Evolutionary conservation across 768 basidiomycete genomes (phyloP).

Genomic region (Rhizopogon vesiculosus): DNA sequence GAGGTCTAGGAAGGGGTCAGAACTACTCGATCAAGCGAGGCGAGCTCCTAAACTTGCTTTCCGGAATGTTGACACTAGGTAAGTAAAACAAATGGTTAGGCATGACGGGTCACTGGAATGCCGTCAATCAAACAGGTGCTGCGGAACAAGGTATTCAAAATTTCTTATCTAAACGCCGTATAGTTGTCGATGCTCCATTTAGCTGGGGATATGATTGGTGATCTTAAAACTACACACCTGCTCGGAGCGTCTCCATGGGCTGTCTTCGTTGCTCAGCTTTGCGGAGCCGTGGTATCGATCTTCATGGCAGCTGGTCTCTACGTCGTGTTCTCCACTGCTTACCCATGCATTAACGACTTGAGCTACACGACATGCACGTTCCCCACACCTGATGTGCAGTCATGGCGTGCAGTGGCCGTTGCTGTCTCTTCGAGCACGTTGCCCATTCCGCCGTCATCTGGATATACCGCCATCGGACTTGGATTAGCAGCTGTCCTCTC

Average conservation of each 20-base stretch:
- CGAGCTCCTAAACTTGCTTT: conserved; percentile 4
- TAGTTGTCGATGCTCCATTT: neutral
- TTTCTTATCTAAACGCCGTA: neutral
- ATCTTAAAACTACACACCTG: conserved; percentile 61
- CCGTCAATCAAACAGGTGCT: conserved; percentile 1
- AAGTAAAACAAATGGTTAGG: neutral
- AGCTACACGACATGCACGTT: conserved; percentile 3
- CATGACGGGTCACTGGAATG: neutral
- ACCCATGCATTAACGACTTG: conserved; percentile 43
- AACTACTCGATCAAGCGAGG: conserved; percentile 10
- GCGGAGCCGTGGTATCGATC: conserved; percentile 50
- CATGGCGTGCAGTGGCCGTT: conserved; percentile 11
- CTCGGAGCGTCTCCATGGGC: conserved; percentile 55
- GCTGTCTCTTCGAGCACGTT: conserved; percentile 18
- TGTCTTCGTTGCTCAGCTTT: conserved; percentile 57
- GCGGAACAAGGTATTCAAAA: conserved; percentile 3
- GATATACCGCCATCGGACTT: conserved; percentile 53
- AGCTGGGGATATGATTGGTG: conserved; percentile 58
- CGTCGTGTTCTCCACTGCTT: conserved; percentile 55
- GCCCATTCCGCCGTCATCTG: conserved; percentile 48
- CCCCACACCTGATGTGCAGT: neutral
- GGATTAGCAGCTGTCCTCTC: conserved; percentile 39
- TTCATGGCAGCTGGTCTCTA: conserved; percentile 55
- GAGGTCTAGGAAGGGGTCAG: conserved; percentile 49
- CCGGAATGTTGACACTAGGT: conserved; percentile 6